These are phyloP conservation scores for Sicyos baderoa DNA, from an alignment of 306 rosid genomes.

Conservation along the genomic window DNA sequence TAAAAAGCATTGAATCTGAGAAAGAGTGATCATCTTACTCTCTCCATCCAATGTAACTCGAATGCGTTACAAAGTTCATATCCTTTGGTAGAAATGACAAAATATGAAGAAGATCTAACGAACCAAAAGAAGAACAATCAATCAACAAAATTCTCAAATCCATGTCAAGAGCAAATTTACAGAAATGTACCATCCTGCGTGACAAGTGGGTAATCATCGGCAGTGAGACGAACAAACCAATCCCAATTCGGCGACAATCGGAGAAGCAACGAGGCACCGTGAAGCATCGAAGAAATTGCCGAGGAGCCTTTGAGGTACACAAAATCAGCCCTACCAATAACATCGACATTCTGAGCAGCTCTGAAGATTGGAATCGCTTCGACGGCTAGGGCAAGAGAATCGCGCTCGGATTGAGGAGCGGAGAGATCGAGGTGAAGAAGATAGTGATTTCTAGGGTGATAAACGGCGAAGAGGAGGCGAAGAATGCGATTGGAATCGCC, in stretches of 20 bases:
- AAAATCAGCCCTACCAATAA: constrained; percentile 73
- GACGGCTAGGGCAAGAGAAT: constrained; percentile 45
- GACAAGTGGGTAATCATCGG: constrained; percentile 69
- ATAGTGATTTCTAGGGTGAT: constrained; percentile 74
- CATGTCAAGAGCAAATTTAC: background rate
- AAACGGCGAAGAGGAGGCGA: constrained; percentile 47
- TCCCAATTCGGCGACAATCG: constrained; percentile 65
- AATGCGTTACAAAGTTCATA: constrained; percentile 80
- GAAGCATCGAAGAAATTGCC: constrained; percentile 56
- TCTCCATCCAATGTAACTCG: constrained; percentile 93
- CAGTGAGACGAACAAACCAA: constrained; percentile 69
- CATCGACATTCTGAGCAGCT: constrained; percentile 78
- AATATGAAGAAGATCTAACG: constrained; percentile 82
- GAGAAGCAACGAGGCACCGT: constrained; percentile 69
- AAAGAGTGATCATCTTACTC: constrained; percentile 47
- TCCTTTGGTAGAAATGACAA: constrained; percentile 81
- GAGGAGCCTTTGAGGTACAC: constrained; percentile 61
- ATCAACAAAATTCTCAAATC: constrained; percentile 18
- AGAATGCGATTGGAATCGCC: constrained; percentile 50
- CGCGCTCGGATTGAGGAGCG: constrained; percentile 58
- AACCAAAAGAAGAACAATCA: constrained; percentile 27
- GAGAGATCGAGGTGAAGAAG: constrained; percentile 74
- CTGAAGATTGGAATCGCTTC: constrained; percentile 51
- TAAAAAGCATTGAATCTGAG: constrained; percentile 7
- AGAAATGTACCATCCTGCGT: constrained; percentile 73